Evolutionary conservation across 192 early-diverging fungal genomes (phyloP).

Genomic region (Podila epicladia): DNA sequence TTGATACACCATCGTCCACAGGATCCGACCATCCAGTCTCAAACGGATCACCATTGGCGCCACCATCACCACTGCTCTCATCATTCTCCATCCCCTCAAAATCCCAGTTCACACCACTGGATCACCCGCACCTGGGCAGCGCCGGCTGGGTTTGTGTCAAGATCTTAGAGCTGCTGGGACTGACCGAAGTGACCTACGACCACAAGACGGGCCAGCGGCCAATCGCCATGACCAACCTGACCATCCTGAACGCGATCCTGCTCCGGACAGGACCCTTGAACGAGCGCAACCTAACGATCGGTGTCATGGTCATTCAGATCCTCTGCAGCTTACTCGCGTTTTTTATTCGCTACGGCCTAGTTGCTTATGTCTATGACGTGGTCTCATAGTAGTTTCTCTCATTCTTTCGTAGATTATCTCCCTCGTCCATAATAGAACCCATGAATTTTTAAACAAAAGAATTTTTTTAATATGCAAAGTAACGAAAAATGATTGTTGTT

Average conservation of each 20-base stretch:
- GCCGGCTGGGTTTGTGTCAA: slow-evolving; percentile 63
- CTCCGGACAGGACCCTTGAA: slow-evolving; percentile 77
- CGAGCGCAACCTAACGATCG: slow-evolving; percentile 69
- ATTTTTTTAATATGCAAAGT: no score
- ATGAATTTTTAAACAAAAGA: no score
- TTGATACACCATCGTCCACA: neutral
- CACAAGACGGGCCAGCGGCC: slow-evolving; percentile 53
- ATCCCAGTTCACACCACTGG: slow-evolving; percentile 13
- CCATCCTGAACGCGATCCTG: slow-evolving; percentile 91
- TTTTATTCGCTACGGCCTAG: slow-evolving; percentile 82
- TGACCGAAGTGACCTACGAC: slow-evolving; percentile 65
- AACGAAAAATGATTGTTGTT: no score
- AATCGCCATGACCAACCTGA: slow-evolving; percentile 87
- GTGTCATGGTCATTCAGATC: slow-evolving; percentile 75
- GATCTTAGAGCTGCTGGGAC: slow-evolving; percentile 58
- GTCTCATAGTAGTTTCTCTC: slow-evolving; percentile 4
- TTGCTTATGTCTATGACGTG: slow-evolving; percentile 81
- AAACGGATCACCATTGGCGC: neutral
- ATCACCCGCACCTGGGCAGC: neutral
- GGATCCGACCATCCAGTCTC: neutral
- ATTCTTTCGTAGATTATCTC: no score
- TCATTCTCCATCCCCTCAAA: slow-evolving; percentile 7
- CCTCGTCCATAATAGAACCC: no score
- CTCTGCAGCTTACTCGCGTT: slow-evolving; percentile 78
- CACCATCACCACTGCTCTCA: neutral